A percentile compares a stretch with the other conserved stretches of the same genome.
These are phyloP conservation scores for Penicillium polonicum DNA, from an alignment of 2,329 filamentous ascomycete species.

Conservation along the genomic window DNA sequence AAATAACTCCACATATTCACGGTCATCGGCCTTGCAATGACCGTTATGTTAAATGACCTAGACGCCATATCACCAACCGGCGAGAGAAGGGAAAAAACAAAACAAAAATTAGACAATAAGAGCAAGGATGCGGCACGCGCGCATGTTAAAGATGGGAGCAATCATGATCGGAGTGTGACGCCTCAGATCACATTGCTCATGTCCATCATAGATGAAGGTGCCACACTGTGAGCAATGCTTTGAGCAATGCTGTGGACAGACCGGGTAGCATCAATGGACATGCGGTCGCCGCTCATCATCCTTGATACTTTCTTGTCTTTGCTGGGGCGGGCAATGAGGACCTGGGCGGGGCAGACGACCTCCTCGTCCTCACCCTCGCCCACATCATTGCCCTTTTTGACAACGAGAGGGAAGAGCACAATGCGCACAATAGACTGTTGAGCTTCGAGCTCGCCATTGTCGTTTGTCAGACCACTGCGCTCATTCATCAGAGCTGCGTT, in stretches of 20 bases:
- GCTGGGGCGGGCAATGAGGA: slow-evolving; percentile 66
- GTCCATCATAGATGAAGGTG: slow-evolving; percentile 45
- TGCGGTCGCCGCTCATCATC: slow-evolving; percentile 43
- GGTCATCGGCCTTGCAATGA: slow-evolving; percentile 3
- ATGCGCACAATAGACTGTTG: slow-evolving; percentile 78
- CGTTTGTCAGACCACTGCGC: slow-evolving; percentile 67
- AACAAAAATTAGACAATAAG: slow-evolving; percentile 5
- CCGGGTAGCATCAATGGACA: slow-evolving; percentile 42
- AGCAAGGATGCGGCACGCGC: background rate
- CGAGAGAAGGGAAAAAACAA: background rate
- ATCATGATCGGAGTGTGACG: slow-evolving; percentile 38
- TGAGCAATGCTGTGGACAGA: slow-evolving; percentile 45
- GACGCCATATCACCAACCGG: slow-evolving; percentile 9
- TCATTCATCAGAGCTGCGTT: slow-evolving; percentile 95
- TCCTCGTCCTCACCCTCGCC: slow-evolving; percentile 91
- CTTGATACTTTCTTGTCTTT: slow-evolving; percentile 45
- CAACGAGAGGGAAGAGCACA: slow-evolving; percentile 92
- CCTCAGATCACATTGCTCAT: slow-evolving; percentile 47
- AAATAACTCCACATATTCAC: slow-evolving; percentile 15
- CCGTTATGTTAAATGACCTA: slow-evolving; percentile 9
- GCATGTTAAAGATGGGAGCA: slow-evolving; percentile 8
- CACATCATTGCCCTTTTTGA: slow-evolving; percentile 89
- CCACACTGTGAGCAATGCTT: slow-evolving; percentile 44
- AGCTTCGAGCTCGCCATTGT: slow-evolving; percentile 77
- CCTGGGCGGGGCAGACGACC: slow-evolving; percentile 91